Evolutionary conservation across 2,329 filamentous ascomycete genomes (phyloP).

Genomic region (Akanthomyces lecanii): DNA sequence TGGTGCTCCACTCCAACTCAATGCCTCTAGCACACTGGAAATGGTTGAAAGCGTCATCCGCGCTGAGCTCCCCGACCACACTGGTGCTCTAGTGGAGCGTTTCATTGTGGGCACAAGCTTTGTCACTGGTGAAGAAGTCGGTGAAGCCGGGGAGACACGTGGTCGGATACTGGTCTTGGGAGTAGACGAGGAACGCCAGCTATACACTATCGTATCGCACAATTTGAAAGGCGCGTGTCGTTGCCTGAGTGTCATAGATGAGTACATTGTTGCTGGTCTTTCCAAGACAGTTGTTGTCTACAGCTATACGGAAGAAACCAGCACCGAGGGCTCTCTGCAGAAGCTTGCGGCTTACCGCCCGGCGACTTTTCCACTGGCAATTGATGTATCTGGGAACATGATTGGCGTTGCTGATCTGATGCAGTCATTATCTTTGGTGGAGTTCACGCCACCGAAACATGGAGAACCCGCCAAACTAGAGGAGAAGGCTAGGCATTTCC

Average conservation of each 20-base stretch:
- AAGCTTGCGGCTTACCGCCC: slow-evolving; percentile 75
- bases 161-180: slow-evolving; percentile 85
- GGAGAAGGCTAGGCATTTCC: slow-evolving; percentile 75
- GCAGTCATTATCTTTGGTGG: slow-evolving; percentile 80
- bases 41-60: slow-evolving; percentile 81
- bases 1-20: slow-evolving; percentile 62
- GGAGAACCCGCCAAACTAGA: slow-evolving; percentile 59
- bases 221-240: slow-evolving; percentile 76
- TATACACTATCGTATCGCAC: slow-evolving; percentile 67
- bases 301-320: slow-evolving; percentile 52
- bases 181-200: slow-evolving; percentile 67
- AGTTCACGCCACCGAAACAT: slow-evolving; percentile 58
- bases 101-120: slow-evolving; percentile 92
- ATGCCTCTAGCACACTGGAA: slow-evolving; percentile 51
- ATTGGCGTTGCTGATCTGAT: slow-evolving; percentile 90
- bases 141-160: slow-evolving; percentile 43
- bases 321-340: slow-evolving; percentile 53
- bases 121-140: slow-evolving; percentile 55
- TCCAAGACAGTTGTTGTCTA: slow-evolving; percentile 74
- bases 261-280: slow-evolving; percentile 79
- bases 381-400: slow-evolving; percentile 67
- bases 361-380: slow-evolving; percentile 76
- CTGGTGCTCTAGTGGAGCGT: slow-evolving; percentile 60
- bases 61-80: slow-evolving; percentile 61
- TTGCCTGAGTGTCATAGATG: slow-evolving; percentile 68